Evolutionary conservation across 148 eudicot species (phyloP), one percentile per base, ranked within the genome.

Genomic region (Suaeda aralocaspica): DNA sequence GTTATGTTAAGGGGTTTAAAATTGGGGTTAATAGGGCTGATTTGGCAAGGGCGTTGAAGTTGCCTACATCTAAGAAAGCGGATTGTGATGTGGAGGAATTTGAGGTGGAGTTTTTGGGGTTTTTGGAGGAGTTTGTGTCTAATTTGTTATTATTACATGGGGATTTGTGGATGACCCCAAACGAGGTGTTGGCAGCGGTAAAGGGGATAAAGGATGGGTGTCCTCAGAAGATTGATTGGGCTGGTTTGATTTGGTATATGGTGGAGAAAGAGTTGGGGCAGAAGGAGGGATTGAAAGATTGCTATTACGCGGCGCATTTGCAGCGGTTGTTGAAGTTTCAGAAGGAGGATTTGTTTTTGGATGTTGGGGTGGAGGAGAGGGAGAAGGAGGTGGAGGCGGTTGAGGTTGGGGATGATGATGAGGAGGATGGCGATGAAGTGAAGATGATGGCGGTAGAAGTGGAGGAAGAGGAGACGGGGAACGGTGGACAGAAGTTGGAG

Each of bases 291-390:
- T 79, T 95, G 83, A 76, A 42, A 64, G 75, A 82, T 25, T 95
- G 97, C 67, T 95, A 85, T 52, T 95, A 95, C 45, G 96, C 96
- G 0, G 86, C 96, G 0, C 97, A 95, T 79, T 77, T 95, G 85
- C 99, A 89, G 84, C 80, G 59, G 58, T 74, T 87, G 82, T 85
- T 95, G 0, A 91, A 76, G 83, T 45, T 71, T 3, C 97, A 91
- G 66, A 82, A 63, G 31, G 82, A 70, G 71, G 81, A 65, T 15
- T 28, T 89, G 60, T 72, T 83, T 39, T 5, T n/a, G 62, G 81
- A 76, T 39, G 69, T 58, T 55, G 67, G 0, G 57, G 33, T 59
- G 48, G 65, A 62, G 71, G 62, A 39, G 76, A 21, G 58, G 80
- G 68, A 34, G 73, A 74, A 45, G 66, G 53, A 58, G 67, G 61